phyloP scores from a whole-genome alignment of 2,329 filamentous ascomycete species.

The Colletotrichum neosansevieriae region DNA sequence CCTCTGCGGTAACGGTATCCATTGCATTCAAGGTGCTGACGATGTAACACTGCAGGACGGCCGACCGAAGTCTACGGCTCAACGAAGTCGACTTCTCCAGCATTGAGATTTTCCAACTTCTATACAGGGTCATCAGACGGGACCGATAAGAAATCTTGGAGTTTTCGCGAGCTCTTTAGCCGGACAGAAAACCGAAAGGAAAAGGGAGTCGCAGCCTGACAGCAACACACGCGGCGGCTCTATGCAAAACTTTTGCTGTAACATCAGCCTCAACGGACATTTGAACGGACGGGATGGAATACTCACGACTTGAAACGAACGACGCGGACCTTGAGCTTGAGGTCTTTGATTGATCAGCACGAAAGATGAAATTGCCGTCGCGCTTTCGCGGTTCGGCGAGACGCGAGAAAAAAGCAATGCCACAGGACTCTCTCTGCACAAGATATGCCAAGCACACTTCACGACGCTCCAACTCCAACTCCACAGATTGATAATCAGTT shows the following conservation, averaged over 20 bases:
- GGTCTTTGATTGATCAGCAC: neutral
- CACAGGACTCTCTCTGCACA: neutral
- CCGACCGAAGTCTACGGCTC: constrained; percentile 45
- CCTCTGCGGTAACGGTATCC: no score
- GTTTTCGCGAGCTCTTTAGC: constrained; percentile 33
- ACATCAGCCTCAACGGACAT: neutral
- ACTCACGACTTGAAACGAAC: neutral
- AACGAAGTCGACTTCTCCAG: constrained; percentile 16
- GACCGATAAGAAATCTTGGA: constrained; percentile 24
- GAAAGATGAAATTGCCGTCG: neutral
- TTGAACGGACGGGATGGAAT: neutral
- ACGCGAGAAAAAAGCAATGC: neutral
- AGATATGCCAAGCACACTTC: constrained; percentile 7
- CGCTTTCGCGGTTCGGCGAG: neutral
- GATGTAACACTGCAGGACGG: constrained; percentile 37
- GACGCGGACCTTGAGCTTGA: neutral
- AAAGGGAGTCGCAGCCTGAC: constrained; percentile 19
- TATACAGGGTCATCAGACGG: constrained; percentile 10
- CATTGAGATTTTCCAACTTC: constrained; percentile 16
- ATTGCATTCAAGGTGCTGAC: neutral
- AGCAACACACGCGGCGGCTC: neutral
- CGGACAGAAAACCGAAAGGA: constrained; percentile 24
- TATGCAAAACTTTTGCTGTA: neutral
- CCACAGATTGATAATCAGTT: neutral
- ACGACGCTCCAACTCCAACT: neutral